Evolutionary conservation across 2,329 filamentous ascomycete genomes (phyloP).

Genomic region (Helminthosporium solani): DNA sequence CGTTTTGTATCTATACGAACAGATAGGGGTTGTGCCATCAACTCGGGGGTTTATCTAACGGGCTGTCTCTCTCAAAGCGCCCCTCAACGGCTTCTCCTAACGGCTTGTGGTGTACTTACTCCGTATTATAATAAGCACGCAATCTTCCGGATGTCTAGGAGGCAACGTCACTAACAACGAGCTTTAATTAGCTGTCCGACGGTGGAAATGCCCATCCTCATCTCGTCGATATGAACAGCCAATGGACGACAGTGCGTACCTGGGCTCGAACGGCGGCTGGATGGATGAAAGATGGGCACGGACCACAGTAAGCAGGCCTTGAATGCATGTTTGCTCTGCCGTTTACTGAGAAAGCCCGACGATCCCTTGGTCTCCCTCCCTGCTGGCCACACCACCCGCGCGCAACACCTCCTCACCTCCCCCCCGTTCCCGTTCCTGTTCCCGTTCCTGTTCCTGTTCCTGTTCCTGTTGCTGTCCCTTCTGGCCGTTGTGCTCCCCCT

Average conservation of each 20-base stretch:
- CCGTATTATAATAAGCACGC: too few relatives aligned
- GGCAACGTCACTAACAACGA: constrained; percentile 17
- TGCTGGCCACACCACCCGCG: too few relatives aligned
- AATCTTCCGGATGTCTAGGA: neutral
- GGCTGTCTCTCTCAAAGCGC: too few relatives aligned
- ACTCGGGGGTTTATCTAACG: too few relatives aligned
- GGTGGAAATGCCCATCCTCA: neutral
- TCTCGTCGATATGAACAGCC: constrained; percentile 22
- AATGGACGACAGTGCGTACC: constrained; percentile 30
- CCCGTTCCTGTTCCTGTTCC: constrained; percentile 17
- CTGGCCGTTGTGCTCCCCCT: constrained; percentile 22
- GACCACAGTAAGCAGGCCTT: constrained; percentile 15
- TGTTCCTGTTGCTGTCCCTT: constrained; percentile 13
- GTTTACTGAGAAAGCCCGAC: too few relatives aligned
- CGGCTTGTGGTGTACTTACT: too few relatives aligned
- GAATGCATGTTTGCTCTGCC: constrained; percentile 3
- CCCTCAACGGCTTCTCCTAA: too few relatives aligned
- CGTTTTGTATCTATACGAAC: too few relatives aligned
- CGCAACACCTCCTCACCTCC: constrained; percentile 5
- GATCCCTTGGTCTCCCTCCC: too few relatives aligned
- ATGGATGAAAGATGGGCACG: constrained; percentile 14
- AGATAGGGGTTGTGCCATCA: too few relatives aligned
- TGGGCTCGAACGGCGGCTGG: constrained; percentile 24
- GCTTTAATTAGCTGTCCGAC: constrained; percentile 13
- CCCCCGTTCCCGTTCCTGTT: constrained; percentile 11